These are phyloP conservation scores for Neospermospora avenae DNA, from an alignment of 2,329 filamentous ascomycete species.

Conservation along the genomic window DNA sequence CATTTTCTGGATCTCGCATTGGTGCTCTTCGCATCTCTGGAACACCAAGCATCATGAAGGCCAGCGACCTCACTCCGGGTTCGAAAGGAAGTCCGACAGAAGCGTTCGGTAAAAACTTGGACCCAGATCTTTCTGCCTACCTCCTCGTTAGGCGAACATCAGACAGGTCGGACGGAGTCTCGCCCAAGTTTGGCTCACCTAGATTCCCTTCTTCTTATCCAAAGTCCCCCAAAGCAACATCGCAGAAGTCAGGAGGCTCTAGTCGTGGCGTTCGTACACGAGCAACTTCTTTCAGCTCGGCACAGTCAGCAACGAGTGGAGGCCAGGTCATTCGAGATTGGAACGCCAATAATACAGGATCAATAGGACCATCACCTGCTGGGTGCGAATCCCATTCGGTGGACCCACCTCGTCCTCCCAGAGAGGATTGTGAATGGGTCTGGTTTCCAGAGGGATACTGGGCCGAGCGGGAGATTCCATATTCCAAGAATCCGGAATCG, in stretches of 20 bases:
- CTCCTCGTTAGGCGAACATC: constrained; percentile 9
- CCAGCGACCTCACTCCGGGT: neutral
- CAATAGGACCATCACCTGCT: neutral
- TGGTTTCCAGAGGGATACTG: constrained; percentile 62
- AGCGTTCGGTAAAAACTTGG: neutral
- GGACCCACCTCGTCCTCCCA: constrained; percentile 55
- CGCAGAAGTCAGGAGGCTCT: constrained; percentile 10
- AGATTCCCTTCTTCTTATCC: neutral
- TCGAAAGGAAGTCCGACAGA: neutral
- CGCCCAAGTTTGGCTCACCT: neutral
- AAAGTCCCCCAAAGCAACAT: constrained; percentile 1
- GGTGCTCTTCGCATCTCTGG: constrained; percentile 2
- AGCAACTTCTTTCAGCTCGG: constrained; percentile 6
- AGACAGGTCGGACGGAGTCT: constrained; percentile 3
- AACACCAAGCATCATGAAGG: constrained; percentile 7
- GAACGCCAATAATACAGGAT: constrained; percentile 15
- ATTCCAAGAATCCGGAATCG: constrained; percentile 5
- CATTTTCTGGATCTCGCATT: constrained; percentile 11
- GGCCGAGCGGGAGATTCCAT: constrained; percentile 51
- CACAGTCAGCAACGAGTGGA: neutral
- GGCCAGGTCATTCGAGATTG: constrained; percentile 19
- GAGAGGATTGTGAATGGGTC: constrained; percentile 56
- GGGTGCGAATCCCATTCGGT: constrained; percentile 6
- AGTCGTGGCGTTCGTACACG: neutral
- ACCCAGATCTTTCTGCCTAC: constrained; percentile 9